Base-by-base conservation (phyloP, 208 protist genomes). In the Trypanosomatidae sp. region DNA sequence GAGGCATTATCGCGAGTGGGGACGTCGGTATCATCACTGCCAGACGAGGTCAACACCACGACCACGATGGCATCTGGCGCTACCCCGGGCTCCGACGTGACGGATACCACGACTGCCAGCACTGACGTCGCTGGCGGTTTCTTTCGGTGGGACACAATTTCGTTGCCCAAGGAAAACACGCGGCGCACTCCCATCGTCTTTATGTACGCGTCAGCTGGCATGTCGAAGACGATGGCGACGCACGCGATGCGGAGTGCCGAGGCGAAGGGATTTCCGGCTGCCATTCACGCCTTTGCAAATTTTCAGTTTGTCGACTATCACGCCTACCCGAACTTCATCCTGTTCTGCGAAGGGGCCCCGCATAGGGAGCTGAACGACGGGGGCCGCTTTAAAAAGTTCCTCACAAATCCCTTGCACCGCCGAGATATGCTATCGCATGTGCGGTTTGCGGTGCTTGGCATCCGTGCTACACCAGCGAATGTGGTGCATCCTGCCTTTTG, bases 171-270 rank as follows among this genome's bases (percentile, higher is more conserved):
- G 30, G 73, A 78, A 17, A 76, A 79, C 22, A 77, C 79, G 25
- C 65, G 43, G 25, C 44, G 33, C 62, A 81, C 78, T 0, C 74
- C 76, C 3, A 50, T 87, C 15, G 58, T 73, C 5, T 73, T 90
- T 17, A 43, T 87, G 17, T 90, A 90, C 80, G 77, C 82, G 50
- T 85, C 85, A 6, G 66, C 85, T 10, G 82, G 82, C 13, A 87
- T 90, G 82, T 69, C 85, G 25, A 85, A 81, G 71, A 83, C 85
- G 44, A 79, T 90, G 52, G 85, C 82, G 9, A 30, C 67, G 33
- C 71, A 80, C 53, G 74, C 82, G n/a, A 65, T 64, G 56, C 66
- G 59, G 41, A 58, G 22, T 6, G 85, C 85, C 13, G 62, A 66
- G 33, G 74, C 79, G 25, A 71, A 83, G 19, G 77, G 82, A n/a